Evolutionary conservation across 2,329 filamentous ascomycete genomes (phyloP).

Genomic region (Monosporascus cannonballus): DNA sequence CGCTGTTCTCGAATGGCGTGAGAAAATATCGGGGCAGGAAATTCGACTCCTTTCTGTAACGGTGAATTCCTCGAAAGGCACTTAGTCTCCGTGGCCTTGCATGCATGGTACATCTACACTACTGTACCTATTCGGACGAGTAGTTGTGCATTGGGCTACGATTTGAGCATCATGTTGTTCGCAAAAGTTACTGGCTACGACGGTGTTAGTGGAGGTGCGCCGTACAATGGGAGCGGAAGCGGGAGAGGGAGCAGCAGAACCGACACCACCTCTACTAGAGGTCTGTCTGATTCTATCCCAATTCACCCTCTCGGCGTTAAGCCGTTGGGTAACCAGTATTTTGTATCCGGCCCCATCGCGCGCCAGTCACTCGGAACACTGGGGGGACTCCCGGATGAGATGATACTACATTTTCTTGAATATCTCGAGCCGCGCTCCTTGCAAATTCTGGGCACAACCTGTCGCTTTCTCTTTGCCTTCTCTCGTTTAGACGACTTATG

Average conservation of each 20-base stretch:
- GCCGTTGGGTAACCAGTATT: conserved; percentile 76
- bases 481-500: conserved; percentile 80
- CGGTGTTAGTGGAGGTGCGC: conserved; percentile 8
- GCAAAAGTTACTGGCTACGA: conserved; percentile 13
- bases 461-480: conserved; percentile 82
- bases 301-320: conserved; percentile 79
- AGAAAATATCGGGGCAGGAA: neutral
- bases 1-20: neutral
- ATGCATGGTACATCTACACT: neutral
- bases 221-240: conserved; percentile 7
- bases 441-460: conserved; percentile 65
- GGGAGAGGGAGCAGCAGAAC: conserved; percentile 4
- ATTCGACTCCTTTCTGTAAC: neutral
- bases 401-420: conserved; percentile 71
- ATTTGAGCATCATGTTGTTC: conserved; percentile 14
- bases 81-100: neutral
- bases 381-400: conserved; percentile 69
- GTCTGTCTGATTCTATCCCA: conserved; percentile 49
- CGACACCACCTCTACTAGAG: neutral
- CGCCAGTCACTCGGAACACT: conserved; percentile 62
- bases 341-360: conserved; percentile 60
- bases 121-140: neutral
- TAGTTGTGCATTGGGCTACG: neutral
- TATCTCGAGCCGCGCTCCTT: conserved; percentile 60
- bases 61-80: neutral